Evolutionary conservation across 1,284 basidiomycete species (phyloP), one percentile per base, ranked within the genome.

Genomic region (Pholiota adiposa): DNA sequence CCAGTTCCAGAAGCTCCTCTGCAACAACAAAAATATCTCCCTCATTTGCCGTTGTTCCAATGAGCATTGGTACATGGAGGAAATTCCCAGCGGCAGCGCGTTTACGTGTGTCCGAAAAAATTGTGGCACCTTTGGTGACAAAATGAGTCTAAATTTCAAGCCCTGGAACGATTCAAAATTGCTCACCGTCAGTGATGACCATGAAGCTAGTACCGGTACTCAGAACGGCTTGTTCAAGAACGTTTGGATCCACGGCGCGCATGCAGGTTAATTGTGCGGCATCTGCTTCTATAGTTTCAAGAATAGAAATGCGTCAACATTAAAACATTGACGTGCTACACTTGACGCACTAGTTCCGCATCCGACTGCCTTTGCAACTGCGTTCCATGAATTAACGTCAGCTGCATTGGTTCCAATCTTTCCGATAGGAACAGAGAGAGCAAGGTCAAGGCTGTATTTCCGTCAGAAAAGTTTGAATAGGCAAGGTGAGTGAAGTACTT

Each of bases 41-140:
- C 33, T 64, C 63, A 9, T 64, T 41, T 25, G 38, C 46, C 4
- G 50, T 59, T n/a, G 41, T 58, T 34, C 60, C 63, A 21, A 34
- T 54, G 4, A 64, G 61, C 21, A 62, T 33, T 7, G 63, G 63
- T 12, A 62, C 57, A 23, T 60, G 48, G 16, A 63, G 44, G 51
- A 63, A 63, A 19, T 63, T 56, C 2, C 61, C 59, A 4, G 54
- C 59, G 8, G 54, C 55, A 11, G 58, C 54, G 18, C 59, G 62
- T 41, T 31, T 18, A 3, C 36, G 51, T 2, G 58, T 63, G 29
- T 63, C 59, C 7, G 54, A 38, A 44, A 63, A 63, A 44, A 60
- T 60, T 25, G 62, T 63, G 1, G 57, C 59, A 29, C 58, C 62
- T 63, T 18, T 31, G n/a, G 25, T 7, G 36, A 36, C 11, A 23